Base-by-base conservation (phyloP, 148 eudicot genomes). In the Rhododendron molle region DNA sequence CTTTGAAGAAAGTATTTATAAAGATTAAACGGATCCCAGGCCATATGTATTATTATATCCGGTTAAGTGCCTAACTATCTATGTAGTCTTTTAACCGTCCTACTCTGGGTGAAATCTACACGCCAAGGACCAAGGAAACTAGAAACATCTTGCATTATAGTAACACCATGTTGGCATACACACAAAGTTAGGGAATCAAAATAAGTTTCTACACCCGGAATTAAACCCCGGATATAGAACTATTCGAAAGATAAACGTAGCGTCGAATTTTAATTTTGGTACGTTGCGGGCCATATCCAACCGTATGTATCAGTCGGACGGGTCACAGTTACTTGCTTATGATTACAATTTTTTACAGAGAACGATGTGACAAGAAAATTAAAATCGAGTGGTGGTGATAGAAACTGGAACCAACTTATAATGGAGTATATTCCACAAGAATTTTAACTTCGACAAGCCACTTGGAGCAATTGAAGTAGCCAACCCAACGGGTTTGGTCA, bases 91-190 rank as follows among this genome's bases (percentile, higher is more conserved):
- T 46, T 46, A 46, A 10, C 12, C 49, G 49, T 9, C 21, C 60
- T 54, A 54, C 21, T 16, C 76, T 81, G 50, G 58, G 23, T 85
- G 47, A 81, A 85, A 69, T 85, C 83, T 81, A 65, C 87, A 85
- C 87, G 85, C 85, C 82, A 85, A 85, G 79, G 44, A 23, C 60
- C 6, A 16, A 15, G 58, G 21, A 73, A 85, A 81, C 79, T 36
- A 5, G 44, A 73, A 74, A 16, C 77, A 16, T 7, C 76, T 72
- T 72, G 76, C 34, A 9, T 23, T 65, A 65, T 62, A 7, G 28
- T 73, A 13, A 23, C 26, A 36, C 72, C 1, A 23, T n/a, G 18
- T 47, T 32, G 14, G 44, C 50, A 47, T 28, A 38, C 23, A 78
- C 20, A 47, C 81, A 78, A 28, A 30, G 11, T 65, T 65, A 46